A percentile compares a stretch with the other conserved stretches of the same genome.
These are phyloP conservation scores for Trichoderma sp. DNA, from an alignment of 2,329 filamentous ascomycete genomes.

Conservation along the genomic window DNA sequence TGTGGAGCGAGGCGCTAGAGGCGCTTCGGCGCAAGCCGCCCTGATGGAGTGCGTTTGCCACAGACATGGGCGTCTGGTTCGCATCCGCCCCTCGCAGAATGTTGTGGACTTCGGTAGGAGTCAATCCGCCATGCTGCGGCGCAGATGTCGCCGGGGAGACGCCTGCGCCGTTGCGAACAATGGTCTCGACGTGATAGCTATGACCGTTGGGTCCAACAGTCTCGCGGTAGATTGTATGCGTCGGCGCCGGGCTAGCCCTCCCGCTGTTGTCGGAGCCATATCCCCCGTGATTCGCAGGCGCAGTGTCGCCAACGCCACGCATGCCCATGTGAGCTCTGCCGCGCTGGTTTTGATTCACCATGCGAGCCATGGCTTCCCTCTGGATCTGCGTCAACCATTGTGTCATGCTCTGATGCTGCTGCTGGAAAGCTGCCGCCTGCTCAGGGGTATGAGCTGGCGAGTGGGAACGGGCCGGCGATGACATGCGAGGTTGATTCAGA, in stretches of 20 bases:
- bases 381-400: slow-evolving; percentile 53
- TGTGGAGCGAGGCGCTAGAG: slow-evolving; percentile 49
- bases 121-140: slow-evolving; percentile 38
- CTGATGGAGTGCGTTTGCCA: slow-evolving; percentile 53
- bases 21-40: slow-evolving; percentile 56
- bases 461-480: slow-evolving; percentile 37
- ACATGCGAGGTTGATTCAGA: slow-evolving; percentile 38
- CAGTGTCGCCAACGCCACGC: slow-evolving; percentile 45
- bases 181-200: slow-evolving; percentile 43
- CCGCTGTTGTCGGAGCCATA: slow-evolving; percentile 31
- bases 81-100: slow-evolving; percentile 52
- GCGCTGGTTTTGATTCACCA: slow-evolving; percentile 49
- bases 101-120: slow-evolving; percentile 50
- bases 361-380: slow-evolving; percentile 48
- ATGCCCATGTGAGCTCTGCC: slow-evolving; percentile 46
- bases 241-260: slow-evolving; percentile 33
- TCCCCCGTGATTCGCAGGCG: slow-evolving; percentile 30
- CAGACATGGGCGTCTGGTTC: slow-evolving; percentile 49
- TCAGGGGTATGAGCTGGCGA: slow-evolving; percentile 34
- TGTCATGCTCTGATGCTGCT: slow-evolving; percentile 49
- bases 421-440: slow-evolving; percentile 40
- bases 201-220: slow-evolving; percentile 40
- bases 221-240: slow-evolving; percentile 41
- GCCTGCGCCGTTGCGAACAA: slow-evolving; percentile 1
- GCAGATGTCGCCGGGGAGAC: slow-evolving; percentile 5